Evolutionary conservation across 345 rosid genomes (phyloP).

Genomic region (Clausena lansium): DNA sequence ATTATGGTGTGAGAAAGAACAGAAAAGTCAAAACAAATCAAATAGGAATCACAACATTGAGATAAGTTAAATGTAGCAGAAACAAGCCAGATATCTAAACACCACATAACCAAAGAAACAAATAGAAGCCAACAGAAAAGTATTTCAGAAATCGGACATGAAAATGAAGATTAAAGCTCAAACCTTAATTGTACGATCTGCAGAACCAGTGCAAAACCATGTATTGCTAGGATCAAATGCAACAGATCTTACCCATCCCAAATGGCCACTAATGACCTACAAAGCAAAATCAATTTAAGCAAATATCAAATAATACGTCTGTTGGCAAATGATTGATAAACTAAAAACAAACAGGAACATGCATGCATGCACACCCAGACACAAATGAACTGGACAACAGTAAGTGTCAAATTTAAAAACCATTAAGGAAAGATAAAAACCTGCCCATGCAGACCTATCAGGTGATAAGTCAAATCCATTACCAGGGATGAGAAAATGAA

Average conservation of each 20-base stretch:
- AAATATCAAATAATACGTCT: slow-evolving; percentile 10
- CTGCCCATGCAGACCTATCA: background rate
- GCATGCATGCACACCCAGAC: background rate
- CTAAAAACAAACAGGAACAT: background rate
- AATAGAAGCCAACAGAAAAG: background rate
- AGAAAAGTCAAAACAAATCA: background rate
- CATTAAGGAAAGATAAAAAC: background rate
- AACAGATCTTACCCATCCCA: slow-evolving; percentile 98
- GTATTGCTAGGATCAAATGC: slow-evolving; percentile 97
- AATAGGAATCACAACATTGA: background rate
- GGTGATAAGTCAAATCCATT: background rate
- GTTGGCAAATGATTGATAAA: slow-evolving; percentile 5
- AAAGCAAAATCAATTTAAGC: slow-evolving; percentile 24
- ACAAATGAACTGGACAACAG: background rate
- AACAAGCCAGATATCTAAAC: background rate
- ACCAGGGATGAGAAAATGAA: background rate
- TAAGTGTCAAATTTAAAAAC: background rate
- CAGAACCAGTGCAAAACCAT: slow-evolving; percentile 99
- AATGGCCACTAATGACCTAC: slow-evolving; percentile 88
- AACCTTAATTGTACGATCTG: slow-evolving; percentile 98
- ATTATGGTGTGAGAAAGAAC: background rate
- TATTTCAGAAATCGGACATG: background rate
- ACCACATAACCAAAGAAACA: background rate
- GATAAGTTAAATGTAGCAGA: background rate
- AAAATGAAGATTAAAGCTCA: slow-evolving; percentile 2